Conservation (phyloP, 225 moss, liverwort and hornwort genomes). For the Ulota crispa region DNA sequence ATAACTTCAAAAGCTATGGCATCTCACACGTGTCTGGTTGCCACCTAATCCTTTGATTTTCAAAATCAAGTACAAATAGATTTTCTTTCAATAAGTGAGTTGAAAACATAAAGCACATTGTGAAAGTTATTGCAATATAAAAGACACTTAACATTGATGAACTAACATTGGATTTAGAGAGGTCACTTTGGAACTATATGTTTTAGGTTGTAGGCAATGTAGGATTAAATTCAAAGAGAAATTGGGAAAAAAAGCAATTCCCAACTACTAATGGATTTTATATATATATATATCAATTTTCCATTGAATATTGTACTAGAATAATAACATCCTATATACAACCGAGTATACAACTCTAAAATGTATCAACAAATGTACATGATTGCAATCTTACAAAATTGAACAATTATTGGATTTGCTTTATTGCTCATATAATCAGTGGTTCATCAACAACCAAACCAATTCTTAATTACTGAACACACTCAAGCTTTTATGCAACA, state of each 20-base stretch:
- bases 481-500: background rate
- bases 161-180: background rate
- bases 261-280: too few species aligned
- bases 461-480: accelerated
- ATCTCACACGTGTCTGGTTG: background rate
- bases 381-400: too few species aligned
- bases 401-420: too few species aligned
- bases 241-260: too few species aligned
- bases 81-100: background rate
- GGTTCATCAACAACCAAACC: accelerated
- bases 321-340: background rate
- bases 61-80: background rate
- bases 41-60: background rate
- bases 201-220: too few species aligned
- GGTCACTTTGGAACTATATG: too few species aligned
- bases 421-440: background rate
- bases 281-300: too few species aligned
- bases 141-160: background rate
- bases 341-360: too few species aligned
- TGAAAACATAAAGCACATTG: background rate
- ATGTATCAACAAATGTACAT: too few species aligned
- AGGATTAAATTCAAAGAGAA: too few species aligned
- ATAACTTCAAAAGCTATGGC: background rate
- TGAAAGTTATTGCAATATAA: accelerated
- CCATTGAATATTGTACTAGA: too few species aligned